A percentile compares a stretch with the other conserved stretches of the same genome.
phyloP scores from a whole-genome alignment of 2,329 filamentous ascomycete genomes.

The Penicillium janthinellum region DNA sequence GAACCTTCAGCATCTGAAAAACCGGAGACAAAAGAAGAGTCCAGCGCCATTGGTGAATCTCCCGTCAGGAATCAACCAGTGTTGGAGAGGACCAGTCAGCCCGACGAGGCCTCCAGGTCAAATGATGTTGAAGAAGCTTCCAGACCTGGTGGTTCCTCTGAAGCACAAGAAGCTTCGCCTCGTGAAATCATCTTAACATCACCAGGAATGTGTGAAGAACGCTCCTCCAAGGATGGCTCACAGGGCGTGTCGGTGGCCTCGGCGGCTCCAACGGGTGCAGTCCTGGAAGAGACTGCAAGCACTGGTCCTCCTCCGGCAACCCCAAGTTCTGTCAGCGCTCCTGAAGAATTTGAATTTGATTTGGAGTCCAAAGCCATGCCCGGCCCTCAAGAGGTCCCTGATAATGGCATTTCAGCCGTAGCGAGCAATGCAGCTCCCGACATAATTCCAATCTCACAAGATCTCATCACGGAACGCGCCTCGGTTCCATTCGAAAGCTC shows the following conservation, averaged over 20 bases:
- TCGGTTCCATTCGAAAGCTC: not conserved
- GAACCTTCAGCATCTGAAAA: not conserved
- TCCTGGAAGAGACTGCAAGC: not conserved
- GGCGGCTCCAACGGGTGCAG: not conserved
- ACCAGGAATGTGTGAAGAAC: not conserved
- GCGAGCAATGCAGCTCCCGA: not conserved
- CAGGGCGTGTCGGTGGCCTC: not conserved
- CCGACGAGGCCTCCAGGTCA: not conserved
- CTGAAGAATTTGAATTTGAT: not conserved
- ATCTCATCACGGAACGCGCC: not conserved
- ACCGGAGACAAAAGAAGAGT: not conserved
- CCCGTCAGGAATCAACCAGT: not conserved
- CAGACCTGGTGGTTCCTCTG: not conserved
- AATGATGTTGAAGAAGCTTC: not conserved
- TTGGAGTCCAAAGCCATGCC: not conserved
- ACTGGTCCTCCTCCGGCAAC: not conserved
- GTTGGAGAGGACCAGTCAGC: not conserved
- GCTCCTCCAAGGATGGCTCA: too few species aligned
- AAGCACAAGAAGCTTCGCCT: not conserved
- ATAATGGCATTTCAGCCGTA: too few species aligned
- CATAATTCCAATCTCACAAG: not conserved
- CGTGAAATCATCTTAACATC: too few species aligned
- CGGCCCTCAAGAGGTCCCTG: not conserved
- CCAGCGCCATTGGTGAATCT: not conserved
- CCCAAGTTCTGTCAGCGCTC: not conserved